Base-by-base conservation (phyloP, 225 moss, liverwort and hornwort genomes). In the Sphagnum tenellum region DNA sequence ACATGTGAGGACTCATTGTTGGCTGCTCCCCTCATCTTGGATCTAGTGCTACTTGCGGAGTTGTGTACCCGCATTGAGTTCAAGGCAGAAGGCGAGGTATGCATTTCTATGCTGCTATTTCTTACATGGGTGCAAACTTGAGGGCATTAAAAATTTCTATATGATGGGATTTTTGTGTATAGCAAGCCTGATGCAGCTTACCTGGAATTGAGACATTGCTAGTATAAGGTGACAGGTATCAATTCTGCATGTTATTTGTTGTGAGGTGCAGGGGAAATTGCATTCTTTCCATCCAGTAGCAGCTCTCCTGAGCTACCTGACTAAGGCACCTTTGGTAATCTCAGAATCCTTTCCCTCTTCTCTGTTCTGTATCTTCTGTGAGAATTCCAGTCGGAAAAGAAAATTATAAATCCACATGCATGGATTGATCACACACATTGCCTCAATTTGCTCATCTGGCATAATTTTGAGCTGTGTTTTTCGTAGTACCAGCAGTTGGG, bases 241-340 rank as follows among this genome's bases (percentile, higher is more conserved):
- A 29, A 29, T 29, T 29, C 29, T 60, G 59, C 45, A 5, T 60
- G 59, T 60, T 44, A 0, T 57, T 48, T 2, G 3, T 12, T 10
- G 50, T 11, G 4, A 8, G 4, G 49, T 74, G 66, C 90, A 96
- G 96, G 92, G 70, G 64, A 85, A 90, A 56, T 80, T 90, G 12
- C 86, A 92, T 59, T 89, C 90, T 9, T 89, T 98, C 73, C 92
- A 98, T 68, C 96, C 92, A 4, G 96, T 98, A 12, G 92, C 96
- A 9, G 68, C 86, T 4, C 60, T 92, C 4, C 76, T 92, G 12
- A 98, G 96, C 53, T 98, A 98, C 64, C 69, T 98, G 48, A 98
- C 96, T 4, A 93, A 98, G 73, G 96, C 96, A 3, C 96, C 96
- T 1, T 66, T 98, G 61, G 96, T 86, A 66, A 73, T 74, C 61